These are phyloP conservation scores for Phlyctochytrium planicorne DNA, from an alignment of 192 early-diverging fungal genomes.

Conservation along the genomic window DNA sequence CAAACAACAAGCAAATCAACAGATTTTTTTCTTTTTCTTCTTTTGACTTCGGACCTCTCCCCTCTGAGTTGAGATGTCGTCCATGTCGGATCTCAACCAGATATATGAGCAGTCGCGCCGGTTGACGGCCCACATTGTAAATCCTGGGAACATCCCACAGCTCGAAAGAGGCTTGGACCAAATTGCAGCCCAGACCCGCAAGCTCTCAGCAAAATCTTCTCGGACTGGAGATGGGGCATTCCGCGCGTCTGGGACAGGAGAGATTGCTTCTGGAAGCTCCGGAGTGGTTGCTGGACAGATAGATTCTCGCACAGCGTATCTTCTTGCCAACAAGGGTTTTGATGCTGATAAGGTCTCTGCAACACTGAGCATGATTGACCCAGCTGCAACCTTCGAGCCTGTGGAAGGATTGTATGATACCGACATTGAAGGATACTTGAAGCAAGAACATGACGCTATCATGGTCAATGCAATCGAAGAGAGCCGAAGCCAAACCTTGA, in stretches of 20 bases:
- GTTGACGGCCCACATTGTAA: conserved; percentile 70
- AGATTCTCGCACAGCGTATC: conserved; percentile 49
- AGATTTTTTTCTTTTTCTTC: too few relatives aligned
- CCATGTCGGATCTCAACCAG: conserved; percentile 2
- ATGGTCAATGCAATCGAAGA: conserved; percentile 73
- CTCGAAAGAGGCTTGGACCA: conserved; percentile 85
- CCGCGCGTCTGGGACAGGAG: conserved; percentile 24
- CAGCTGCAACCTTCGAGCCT: conserved; percentile 72
- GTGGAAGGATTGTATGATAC: conserved; percentile 74
- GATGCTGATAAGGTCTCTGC: conserved; percentile 71
- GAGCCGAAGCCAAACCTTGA: conserved; percentile 47
- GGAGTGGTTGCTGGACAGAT: conserved; percentile 1
- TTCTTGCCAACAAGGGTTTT: conserved; percentile 77
- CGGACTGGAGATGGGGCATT: conserved; percentile 21
- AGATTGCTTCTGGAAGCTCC: neutral
- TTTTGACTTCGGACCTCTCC: too few relatives aligned
- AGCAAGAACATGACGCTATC: conserved; percentile 72
- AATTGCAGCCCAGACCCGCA: conserved; percentile 76
- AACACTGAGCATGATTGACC: conserved; percentile 61
- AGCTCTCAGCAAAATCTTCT: conserved; percentile 22
- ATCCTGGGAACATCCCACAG: conserved; percentile 60
- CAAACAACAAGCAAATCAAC: too few relatives aligned
- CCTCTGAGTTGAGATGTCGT: too few relatives aligned
- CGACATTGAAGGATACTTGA: conserved; percentile 77
- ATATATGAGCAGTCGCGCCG: conserved; percentile 13